These are phyloP conservation scores for Meyerozyma elateridarum DNA, from an alignment of 1,139 yeast species.

Conservation along the genomic window DNA sequence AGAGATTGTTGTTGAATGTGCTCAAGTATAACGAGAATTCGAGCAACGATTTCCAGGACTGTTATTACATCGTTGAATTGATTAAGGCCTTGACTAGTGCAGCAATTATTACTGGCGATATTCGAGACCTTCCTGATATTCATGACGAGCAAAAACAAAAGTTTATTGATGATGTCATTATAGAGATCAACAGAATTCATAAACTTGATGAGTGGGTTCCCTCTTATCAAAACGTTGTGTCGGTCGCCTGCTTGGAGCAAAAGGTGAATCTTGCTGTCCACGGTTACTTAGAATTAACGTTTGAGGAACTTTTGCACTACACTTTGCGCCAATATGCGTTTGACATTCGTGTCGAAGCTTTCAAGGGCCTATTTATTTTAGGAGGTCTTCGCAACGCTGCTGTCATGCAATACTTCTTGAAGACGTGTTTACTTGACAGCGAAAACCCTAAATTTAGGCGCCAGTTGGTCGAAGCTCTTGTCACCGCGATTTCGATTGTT, in stretches of 20 bases:
- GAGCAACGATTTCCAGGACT: constrained; percentile 72
- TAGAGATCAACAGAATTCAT: constrained; percentile 64
- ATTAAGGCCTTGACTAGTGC: constrained; percentile 50
- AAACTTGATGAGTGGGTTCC: constrained; percentile 88
- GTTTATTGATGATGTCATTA: constrained; percentile 25
- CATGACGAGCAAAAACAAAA: constrained; percentile 12
- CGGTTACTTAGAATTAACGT: constrained; percentile 50
- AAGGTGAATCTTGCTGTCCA: constrained; percentile 56
- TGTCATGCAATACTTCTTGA: constrained; percentile 59
- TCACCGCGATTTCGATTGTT: constrained; percentile 56
- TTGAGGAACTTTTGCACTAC: constrained; percentile 46
- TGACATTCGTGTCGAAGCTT: constrained; percentile 64
- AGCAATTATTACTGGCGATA: constrained; percentile 31
- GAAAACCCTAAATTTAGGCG: constrained; percentile 46
- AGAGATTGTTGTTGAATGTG: constrained; percentile 61
- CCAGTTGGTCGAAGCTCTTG: constrained; percentile 44
- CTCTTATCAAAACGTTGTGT: constrained; percentile 57
- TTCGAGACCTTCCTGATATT: constrained; percentile 19
- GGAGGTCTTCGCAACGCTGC: constrained; percentile 72
- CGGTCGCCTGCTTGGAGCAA: constrained; percentile 53
- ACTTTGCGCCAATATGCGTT: constrained; percentile 47
- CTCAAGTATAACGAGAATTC: constrained; percentile 84
- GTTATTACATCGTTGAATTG: constrained; percentile 58
- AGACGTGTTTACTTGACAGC: constrained; percentile 52
- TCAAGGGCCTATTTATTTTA: constrained; percentile 60